A percentile compares a stretch with the other conserved stretches of the same genome.
phyloP scores from a whole-genome alignment of 1,284 basidiomycete genomes.

The Prillingera fragicola region DNA sequence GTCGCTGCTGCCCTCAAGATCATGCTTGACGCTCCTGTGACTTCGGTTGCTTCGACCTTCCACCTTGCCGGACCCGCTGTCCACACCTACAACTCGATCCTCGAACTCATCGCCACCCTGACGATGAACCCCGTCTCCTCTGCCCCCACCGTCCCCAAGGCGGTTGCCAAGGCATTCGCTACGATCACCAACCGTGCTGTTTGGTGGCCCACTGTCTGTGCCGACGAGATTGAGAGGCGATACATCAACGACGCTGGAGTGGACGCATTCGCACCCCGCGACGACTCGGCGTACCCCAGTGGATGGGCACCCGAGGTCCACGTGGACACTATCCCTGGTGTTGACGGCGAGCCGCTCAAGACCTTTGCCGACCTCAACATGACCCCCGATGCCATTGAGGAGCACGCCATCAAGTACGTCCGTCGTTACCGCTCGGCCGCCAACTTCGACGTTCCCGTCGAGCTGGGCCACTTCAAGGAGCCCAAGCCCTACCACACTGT shows the following conservation, averaged over 20 bases:
- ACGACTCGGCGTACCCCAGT: slow-evolving; percentile 23
- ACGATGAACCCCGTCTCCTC: slow-evolving; percentile 66
- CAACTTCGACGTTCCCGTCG: slow-evolving; percentile 48
- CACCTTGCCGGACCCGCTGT: slow-evolving; percentile 84
- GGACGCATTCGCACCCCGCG: slow-evolving; percentile 59
- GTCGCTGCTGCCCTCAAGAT: slow-evolving; percentile 86
- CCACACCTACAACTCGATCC: slow-evolving; percentile 76
- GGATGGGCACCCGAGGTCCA: slow-evolving; percentile 55
- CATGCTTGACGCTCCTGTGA: slow-evolving; percentile 62
- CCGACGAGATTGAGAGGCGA: slow-evolving; percentile 84
- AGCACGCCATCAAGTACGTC: slow-evolving; percentile 84
- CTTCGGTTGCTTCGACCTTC: slow-evolving; percentile 61
- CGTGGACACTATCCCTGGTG: slow-evolving; percentile 23
- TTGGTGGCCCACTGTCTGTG: slow-evolving; percentile 91
- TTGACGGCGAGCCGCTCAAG: slow-evolving; percentile 49
- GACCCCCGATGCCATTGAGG: slow-evolving; percentile 78
- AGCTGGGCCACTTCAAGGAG: slow-evolving; percentile 46
- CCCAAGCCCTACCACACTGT: slow-evolving; percentile 50
- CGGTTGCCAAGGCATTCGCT: slow-evolving; percentile 62
- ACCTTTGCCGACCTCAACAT: slow-evolving; percentile 54
- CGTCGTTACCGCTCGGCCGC: slow-evolving; percentile 75
- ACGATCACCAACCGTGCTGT: slow-evolving; percentile 60
- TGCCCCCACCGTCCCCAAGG: slow-evolving; percentile 71
- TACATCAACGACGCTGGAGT: slow-evolving; percentile 69
- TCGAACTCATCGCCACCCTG: slow-evolving; percentile 73